phyloP scores from a whole-genome alignment of 176 grass and related monocot genomes.

The Rhipidocladum racemiflorum region DNA sequence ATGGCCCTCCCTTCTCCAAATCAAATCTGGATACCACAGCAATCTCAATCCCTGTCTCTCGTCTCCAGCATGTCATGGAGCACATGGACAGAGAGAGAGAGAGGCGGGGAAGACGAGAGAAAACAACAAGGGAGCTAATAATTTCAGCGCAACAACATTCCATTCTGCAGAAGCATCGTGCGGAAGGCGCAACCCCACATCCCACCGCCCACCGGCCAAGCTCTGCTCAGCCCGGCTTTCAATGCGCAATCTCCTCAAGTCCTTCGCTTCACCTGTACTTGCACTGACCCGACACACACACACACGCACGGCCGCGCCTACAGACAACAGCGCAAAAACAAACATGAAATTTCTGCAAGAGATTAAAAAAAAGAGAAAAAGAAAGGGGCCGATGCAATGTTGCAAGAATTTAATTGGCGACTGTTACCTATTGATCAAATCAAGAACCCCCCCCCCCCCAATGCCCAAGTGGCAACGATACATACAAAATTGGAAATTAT shows the following conservation, averaged over 20 bases:
- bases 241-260: slow-evolving; percentile 29
- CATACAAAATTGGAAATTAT: slow-evolving; percentile 47
- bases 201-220: slow-evolving; percentile 9
- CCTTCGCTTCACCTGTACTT: slow-evolving; percentile 38
- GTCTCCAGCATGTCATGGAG: background rate
- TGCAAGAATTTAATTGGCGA: background rate
- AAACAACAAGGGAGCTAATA: background rate
- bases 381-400: background rate
- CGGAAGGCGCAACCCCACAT: background rate
- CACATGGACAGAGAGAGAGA: too few species aligned
- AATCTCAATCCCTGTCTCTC: background rate
- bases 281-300: slow-evolving; percentile 26
- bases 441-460: background rate
- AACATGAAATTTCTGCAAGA: background rate
- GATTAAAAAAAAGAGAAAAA: background rate
- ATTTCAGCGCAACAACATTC: slow-evolving; percentile 48
- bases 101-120: background rate
- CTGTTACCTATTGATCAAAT: slow-evolving; percentile 1
- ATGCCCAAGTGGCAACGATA: slow-evolving; percentile 6
- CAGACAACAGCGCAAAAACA: background rate
- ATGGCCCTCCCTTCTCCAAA: background rate
- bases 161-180: slow-evolving; percentile 47
- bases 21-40: background rate
- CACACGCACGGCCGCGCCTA: background rate
- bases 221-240: slow-evolving; percentile 18